A percentile compares a stretch with the other conserved stretches of the same genome.
phyloP scores from a whole-genome alignment of 805 yeast species.

The Metschnikowia lachancei region DNA sequence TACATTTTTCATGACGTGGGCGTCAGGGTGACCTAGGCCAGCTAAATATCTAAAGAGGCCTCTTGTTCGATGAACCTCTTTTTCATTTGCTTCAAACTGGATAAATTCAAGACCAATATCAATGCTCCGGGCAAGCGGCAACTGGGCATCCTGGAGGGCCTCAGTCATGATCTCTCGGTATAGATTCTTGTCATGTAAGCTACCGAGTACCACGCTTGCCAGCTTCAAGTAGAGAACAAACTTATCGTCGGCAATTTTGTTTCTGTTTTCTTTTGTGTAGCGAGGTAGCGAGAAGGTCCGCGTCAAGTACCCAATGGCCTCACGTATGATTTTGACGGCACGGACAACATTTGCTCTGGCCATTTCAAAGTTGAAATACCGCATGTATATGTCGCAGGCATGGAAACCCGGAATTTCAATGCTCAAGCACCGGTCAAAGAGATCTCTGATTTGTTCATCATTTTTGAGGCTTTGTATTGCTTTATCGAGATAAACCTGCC shows the following conservation, averaged over 20 bases:
- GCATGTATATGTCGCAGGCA: conserved; percentile 48
- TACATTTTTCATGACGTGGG: conserved; percentile 14
- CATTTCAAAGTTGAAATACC: conserved; percentile 65
- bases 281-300: conserved; percentile 1
- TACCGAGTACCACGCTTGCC: conserved; percentile 7
- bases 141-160: conserved; percentile 40
- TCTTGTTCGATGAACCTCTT: conserved; percentile 61
- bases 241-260: conserved; percentile 24
- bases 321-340: conserved; percentile 33
- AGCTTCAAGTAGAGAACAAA: conserved; percentile 21
- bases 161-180: conserved; percentile 40
- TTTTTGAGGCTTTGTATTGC: conserved; percentile 29
- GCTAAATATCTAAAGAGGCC: conserved; percentile 48
- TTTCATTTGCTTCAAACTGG: conserved; percentile 49
- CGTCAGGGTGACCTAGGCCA: conserved; percentile 24
- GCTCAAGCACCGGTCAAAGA: conserved; percentile 65
- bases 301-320: conserved; percentile 17
- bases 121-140: conserved; percentile 44
- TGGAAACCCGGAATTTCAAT: conserved; percentile 43
- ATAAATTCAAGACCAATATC: conserved; percentile 54
- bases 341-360: conserved; percentile 49
- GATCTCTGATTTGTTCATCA: conserved; percentile 51
- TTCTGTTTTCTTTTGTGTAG: conserved; percentile 13
- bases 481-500: conserved; percentile 64
- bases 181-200: conserved; percentile 18